Conservation (phyloP, 495 filamentous ascomycete genomes). For the Entonaema liquescens region DNA sequence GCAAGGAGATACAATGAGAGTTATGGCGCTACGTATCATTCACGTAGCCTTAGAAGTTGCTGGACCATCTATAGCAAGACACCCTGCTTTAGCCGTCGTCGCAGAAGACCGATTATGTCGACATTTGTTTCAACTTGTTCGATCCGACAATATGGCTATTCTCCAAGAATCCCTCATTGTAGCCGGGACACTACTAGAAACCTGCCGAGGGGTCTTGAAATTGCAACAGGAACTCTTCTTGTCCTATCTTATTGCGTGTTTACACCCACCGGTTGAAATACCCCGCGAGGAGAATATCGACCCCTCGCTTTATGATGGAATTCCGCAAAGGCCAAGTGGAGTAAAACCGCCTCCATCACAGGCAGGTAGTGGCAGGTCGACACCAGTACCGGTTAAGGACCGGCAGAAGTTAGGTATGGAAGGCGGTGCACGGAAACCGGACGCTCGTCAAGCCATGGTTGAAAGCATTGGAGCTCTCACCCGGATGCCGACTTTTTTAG, state of each 20-base stretch:
- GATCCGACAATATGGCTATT: conserved; percentile 94
- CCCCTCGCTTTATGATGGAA: conserved; percentile 89
- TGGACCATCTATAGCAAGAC: conserved; percentile 92
- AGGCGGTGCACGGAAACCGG: conserved; percentile 88
- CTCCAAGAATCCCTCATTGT: conserved; percentile 92
- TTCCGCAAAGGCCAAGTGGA: conserved; percentile 88
- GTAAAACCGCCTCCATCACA: conserved; percentile 84
- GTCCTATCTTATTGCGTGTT: conserved; percentile 91
- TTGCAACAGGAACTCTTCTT: conserved; percentile 97
- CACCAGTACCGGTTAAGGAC: conserved; percentile 93
- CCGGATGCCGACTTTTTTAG: conserved; percentile 91
- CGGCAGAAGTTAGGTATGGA: conserved; percentile 93
- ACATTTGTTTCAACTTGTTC: conserved; percentile 94
- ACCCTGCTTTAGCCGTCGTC: conserved; percentile 85
- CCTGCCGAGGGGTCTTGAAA: conserved; percentile 91
- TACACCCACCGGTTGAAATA: conserved; percentile 92
- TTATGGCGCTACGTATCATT: conserved; percentile 96
- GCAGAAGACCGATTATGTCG: conserved; percentile 95
- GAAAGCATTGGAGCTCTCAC: conserved; percentile 92
- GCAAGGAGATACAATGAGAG: conserved; percentile 92
- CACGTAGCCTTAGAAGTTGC: conserved; percentile 97
- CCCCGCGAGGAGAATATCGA: conserved; percentile 90
- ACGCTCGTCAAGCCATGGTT: conserved; percentile 97
- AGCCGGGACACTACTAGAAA: conserved; percentile 87
- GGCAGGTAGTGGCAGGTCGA: conserved; percentile 81